Evolutionary conservation across 1,284 basidiomycete genomes (phyloP).

Genomic region (Phellinidium pouzarii): DNA sequence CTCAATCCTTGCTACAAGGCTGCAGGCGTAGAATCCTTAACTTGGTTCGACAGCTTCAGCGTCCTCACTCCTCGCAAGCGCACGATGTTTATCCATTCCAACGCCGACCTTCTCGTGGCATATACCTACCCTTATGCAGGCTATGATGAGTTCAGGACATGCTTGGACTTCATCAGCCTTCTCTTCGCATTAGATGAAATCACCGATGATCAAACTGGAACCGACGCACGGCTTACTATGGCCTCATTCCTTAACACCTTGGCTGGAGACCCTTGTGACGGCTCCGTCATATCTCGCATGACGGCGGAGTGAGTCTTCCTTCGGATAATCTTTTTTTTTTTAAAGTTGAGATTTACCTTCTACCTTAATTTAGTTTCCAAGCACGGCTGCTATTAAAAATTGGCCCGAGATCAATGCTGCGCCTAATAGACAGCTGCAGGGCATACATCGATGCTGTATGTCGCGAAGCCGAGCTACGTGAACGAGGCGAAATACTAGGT

Average conservation of each 20-base stretch:
- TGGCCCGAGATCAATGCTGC: constrained; percentile 21
- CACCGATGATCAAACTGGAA: constrained; percentile 57
- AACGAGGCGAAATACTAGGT: constrained; percentile 46
- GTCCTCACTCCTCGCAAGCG: constrained; percentile 55
- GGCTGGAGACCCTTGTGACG: constrained; percentile 44
- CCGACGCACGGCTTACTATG: constrained; percentile 48
- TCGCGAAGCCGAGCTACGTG: constrained; percentile 54
- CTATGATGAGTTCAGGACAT: constrained; percentile 50
- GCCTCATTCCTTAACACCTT: constrained; percentile 47
- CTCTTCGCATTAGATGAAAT: constrained; percentile 66
- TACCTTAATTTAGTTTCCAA: constrained; percentile 10
- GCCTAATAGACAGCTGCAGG: constrained; percentile 48
- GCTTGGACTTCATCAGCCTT: constrained; percentile 59
- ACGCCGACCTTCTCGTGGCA: constrained; percentile 56
- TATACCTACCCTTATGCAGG: constrained; percentile 56
- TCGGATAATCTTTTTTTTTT: neutral
- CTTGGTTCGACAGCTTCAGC: constrained; percentile 57
- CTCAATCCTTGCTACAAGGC: constrained; percentile 48
- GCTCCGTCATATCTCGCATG: constrained; percentile 35
- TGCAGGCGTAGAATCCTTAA: constrained; percentile 47
- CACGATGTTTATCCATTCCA: constrained; percentile 52
- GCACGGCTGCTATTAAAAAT: constrained; percentile 10
- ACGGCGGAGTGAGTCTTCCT: constrained; percentile 8
- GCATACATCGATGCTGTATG: constrained; percentile 52
- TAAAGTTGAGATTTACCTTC: neutral